Percentiles rank a stretch among this genome's conserved stretches.
These are phyloP conservation scores for Boletus rubescentipes DNA, from an alignment of 768 basidiomycete species.

Conservation along the genomic window DNA sequence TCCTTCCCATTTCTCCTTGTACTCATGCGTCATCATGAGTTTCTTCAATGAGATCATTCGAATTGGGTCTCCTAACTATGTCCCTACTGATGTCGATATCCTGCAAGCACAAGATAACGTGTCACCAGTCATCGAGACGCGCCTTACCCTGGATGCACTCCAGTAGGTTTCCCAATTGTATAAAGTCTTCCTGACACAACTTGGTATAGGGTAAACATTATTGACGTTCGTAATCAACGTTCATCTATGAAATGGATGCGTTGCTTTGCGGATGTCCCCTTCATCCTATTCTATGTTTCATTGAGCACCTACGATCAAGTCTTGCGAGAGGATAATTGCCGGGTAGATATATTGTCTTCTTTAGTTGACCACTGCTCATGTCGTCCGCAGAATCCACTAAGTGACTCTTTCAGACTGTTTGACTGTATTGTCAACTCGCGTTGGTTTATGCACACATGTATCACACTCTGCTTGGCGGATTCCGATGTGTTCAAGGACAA, in stretches of 20 bases:
- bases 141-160: background rate
- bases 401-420: background rate
- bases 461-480: background rate
- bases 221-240: background rate
- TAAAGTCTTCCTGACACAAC: background rate
- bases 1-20: background rate
- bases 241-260: background rate
- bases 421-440: background rate
- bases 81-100: background rate
- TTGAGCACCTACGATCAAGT: background rate
- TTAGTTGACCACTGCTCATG: background rate
- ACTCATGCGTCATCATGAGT: background rate
- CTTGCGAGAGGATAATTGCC: background rate
- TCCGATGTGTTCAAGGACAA: background rate
- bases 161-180: background rate
- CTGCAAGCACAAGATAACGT: background rate
- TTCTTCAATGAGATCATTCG: background rate
- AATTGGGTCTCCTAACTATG: conserved; percentile 1
- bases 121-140: background rate
- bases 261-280: background rate
- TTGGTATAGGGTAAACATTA: background rate
- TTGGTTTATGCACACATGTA: background rate
- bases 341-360: background rate
- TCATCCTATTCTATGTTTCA: background rate
- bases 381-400: background rate